A percentile compares a stretch with the other conserved stretches of the same genome.
Conservation (phyloP, 1,284 basidiomycete genomes). For the Porogramme epimiltina region DNA sequence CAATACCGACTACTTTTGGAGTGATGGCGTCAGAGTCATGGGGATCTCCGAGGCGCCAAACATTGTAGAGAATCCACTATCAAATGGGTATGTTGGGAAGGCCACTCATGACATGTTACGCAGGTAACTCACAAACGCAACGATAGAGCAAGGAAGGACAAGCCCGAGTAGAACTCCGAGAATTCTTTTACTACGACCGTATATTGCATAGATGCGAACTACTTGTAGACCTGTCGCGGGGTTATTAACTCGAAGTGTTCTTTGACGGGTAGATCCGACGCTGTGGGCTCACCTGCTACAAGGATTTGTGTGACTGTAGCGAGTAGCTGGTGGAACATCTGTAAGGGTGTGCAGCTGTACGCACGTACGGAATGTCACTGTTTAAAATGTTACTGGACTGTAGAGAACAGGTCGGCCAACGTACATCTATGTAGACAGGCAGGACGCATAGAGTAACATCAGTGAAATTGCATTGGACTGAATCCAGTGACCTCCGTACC, state of each 20-base stretch:
- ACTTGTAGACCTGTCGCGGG: background rate
- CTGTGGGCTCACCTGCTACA: constrained; percentile 1
- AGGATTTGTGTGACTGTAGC: constrained; percentile 1
- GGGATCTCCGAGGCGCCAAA: background rate
- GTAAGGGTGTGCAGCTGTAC: background rate
- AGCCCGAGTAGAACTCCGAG: background rate
- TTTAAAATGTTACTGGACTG: too few relatives aligned
- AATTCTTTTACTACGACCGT: background rate
- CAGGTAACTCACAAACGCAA: background rate
- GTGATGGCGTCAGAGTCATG: background rate
- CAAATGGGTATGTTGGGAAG: background rate
- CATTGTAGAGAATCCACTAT: background rate
- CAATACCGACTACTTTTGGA: too few relatives aligned
- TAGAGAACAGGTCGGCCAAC: background rate
- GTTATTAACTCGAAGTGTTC: background rate
- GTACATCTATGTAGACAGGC: background rate
- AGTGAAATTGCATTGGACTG: background rate
- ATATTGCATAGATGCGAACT: constrained; percentile 1
- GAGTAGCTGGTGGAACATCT: constrained; percentile 8
- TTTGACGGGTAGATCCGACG: background rate
- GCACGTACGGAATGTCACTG: background rate
- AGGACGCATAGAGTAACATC: background rate
- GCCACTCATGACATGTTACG: background rate
- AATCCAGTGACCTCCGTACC: too few relatives aligned
- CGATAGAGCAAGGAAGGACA: background rate